phyloP scores from a whole-genome alignment of 116 monocot genomes.

The Dioscorea cayenensis region DNA sequence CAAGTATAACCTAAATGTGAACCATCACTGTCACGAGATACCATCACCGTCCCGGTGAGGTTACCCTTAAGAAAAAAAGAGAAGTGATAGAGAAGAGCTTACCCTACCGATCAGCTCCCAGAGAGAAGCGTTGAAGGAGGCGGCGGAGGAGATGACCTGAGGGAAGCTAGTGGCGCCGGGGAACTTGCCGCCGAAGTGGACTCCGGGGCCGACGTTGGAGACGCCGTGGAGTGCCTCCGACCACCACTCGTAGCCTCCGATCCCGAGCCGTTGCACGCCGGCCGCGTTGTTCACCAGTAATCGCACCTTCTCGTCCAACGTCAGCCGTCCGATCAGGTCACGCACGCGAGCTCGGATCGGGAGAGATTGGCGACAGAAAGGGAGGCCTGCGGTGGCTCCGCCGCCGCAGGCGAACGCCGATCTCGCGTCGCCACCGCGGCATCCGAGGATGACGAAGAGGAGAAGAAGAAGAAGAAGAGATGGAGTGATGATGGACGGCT shows the following conservation, averaged over 20 bases:
- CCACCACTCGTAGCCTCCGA: conserved; percentile 61
- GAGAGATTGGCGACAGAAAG: conserved; percentile 24
- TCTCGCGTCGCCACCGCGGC: conserved; percentile 12
- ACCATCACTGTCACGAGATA: too few species aligned
- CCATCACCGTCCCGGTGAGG: too few species aligned
- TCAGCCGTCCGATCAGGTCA: conserved; percentile 45
- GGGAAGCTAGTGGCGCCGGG: conserved; percentile 58
- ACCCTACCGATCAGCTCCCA: conserved; percentile 48
- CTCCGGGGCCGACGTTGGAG: conserved; percentile 38
- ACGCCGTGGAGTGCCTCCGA: conserved; percentile 61
- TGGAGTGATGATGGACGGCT: neutral
- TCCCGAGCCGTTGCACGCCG: conserved; percentile 33
- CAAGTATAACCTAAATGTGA: neutral
- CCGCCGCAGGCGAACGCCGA: conserved; percentile 47
- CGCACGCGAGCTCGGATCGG: conserved; percentile 19
- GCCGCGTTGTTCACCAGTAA: conserved; percentile 54
- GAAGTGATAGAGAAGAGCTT: neutral
- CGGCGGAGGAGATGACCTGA: conserved; percentile 49
- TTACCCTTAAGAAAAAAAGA: too few species aligned
- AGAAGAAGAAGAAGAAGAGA: neutral
- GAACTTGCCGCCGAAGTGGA: conserved; percentile 35
- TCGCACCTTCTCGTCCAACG: conserved; percentile 35
- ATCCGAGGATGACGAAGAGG: conserved; percentile 21
- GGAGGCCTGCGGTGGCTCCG: conserved; percentile 11
- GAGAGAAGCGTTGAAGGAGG: conserved; percentile 51